Evolutionary conservation across 164 flowering plant genomes (phyloP), one percentile per base, ranked within the genome.

Genomic region (Magnolia sinica): DNA sequence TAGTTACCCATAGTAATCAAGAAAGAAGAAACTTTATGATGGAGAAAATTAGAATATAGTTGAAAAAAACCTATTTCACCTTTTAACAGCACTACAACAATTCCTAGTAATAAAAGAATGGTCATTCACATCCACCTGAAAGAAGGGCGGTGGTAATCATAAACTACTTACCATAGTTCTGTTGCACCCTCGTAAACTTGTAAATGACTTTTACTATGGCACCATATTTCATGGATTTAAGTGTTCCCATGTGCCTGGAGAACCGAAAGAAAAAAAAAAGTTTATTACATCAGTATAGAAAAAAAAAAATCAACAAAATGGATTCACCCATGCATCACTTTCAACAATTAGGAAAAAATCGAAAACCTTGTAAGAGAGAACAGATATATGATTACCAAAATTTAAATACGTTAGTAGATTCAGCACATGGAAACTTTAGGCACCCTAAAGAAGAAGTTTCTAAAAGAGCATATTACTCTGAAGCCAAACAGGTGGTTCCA

Each of bases 181-280:
- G 97, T 65, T 74, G 85, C 76, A 90, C 91, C 82, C 6, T 85
- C 11, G 91, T 85, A 83, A 83, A 91, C 79, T 81, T 82, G 84
- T 81, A 78, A 67, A 94, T 87, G 23, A 88, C 91, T 80, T 89
- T 90, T 23, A 87, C 23, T 11, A 94, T 68, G 71, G 90, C 83
- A 66, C 98, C 93, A 67, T 84, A 83, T 71, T 76, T 86, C 91
- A 89, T 85, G 59, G 88, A 87, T 76, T 81, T 86, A 85, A 94
- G 77, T 10, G 87, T 74, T 76, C 95, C 94, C 93, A 92, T 89
- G 79, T 92, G 95, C 61, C 97, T 92, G 88, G 63, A 80, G 83
- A 7, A 49, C 29, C 6, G 49, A 49, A 7, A 18, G 64, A 73
- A 61, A 61, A 59, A 6, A 0, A n/a, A 77, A 8, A 64, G 19